Evolutionary conservation across 2,329 filamentous ascomycete genomes (phyloP).

Genomic region (Trichoderma harzianum): DNA sequence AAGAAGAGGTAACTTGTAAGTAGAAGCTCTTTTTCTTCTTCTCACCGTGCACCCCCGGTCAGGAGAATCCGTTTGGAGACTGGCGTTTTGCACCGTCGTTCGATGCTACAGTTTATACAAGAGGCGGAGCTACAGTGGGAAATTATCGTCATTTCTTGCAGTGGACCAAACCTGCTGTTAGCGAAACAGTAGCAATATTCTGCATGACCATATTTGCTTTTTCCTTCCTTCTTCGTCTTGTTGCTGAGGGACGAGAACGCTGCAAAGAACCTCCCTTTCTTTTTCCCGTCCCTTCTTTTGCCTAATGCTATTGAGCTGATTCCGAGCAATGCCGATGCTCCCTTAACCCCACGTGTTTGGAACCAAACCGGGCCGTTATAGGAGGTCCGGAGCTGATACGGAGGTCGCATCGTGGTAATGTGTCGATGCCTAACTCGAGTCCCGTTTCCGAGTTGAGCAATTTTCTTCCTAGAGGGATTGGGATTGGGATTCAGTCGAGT

Average conservation of each 20-base stretch:
- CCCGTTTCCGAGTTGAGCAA: background rate
- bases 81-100: background rate
- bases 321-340: conserved; percentile 12
- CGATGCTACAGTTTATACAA: background rate
- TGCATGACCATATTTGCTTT: background rate
- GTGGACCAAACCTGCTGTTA: conserved; percentile 5
- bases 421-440: conserved; percentile 6
- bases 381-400: background rate
- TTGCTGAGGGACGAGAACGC: background rate
- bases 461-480: background rate
- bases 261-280: background rate
- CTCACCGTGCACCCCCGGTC: background rate
- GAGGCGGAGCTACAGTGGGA: conserved; percentile 7
- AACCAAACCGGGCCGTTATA: background rate
- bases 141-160: conserved; percentile 18
- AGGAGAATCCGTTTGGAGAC: conserved; percentile 13
- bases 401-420: background rate
- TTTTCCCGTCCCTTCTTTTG: background rate
- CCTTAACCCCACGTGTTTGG: conserved; percentile 13
- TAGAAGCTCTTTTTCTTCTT: background rate
- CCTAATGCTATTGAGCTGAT: background rate
- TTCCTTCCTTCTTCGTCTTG: background rate
- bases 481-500: background rate
- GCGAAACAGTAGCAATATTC: background rate
- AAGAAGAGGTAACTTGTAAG: background rate